Evolutionary conservation across 495 filamentous ascomycete genomes (phyloP), one percentile per base, ranked within the genome.

Genomic region (Hyaloscypha bicolor): DNA sequence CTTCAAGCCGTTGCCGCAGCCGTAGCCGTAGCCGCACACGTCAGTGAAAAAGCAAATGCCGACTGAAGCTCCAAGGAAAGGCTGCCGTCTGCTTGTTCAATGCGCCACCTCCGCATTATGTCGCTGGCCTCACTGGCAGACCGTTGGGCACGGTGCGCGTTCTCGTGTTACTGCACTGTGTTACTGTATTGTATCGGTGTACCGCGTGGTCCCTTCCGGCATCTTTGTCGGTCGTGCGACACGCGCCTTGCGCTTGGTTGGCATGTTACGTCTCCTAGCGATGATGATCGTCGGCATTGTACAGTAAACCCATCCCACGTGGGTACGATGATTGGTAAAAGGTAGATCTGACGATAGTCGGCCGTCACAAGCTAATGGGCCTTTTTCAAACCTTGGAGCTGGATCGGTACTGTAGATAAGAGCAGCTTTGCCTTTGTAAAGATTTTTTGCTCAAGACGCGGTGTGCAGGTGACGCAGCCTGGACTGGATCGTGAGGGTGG

Each of bases 291-390:
- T 48, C 42, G 42, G 42, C 16, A 48, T 6, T 48, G 42, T 25
- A 25, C 25, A 1, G 25, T 14, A 48, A 48, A 48, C 16, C 16
- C 11, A 48, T 48, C 42, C 42, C 42, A 48, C 42, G 42, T 48
- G 42, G 42, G 42, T 48, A 16, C 3, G 16, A 48, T 19, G 42
- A 48, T 48, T 48, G 6, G 42, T 12, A 48, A 48, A 12, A 48
- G 12, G 42, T 12, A 19, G 42, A 48, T 48, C 35, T 48, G 42
- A 16, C 11, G 1, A 16, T 48, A 0, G 42, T 48, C 16, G 42
- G 42, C 42, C 42, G 42, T 48, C 42, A 48, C 42, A 48, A 48
- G 42, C 42, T 48, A 48, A 48, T 12, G 42, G 42, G 42, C 42
- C 42, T 48, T 48, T 48, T 48, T 12, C 42, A 48, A 3, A 0